A percentile compares a stretch with the other conserved stretches of the same genome.
Evolutionary conservation across 129 eudicot genomes (phyloP).

Genomic region (Flaveria trinervia): DNA sequence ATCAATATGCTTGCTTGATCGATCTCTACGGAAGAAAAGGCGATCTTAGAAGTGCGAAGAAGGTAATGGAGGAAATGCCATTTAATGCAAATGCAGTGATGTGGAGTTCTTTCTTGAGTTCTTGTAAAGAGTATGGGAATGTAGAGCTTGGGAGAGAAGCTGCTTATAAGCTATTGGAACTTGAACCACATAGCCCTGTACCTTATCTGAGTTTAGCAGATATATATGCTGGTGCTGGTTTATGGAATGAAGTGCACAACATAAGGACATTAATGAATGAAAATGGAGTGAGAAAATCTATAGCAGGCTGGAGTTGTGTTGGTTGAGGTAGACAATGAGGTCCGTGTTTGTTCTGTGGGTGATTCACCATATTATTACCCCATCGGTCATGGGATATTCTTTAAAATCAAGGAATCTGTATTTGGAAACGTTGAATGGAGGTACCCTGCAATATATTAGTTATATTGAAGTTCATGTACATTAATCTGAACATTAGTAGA

Average conservation of each 20-base stretch:
- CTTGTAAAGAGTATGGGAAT: constrained; percentile 50
- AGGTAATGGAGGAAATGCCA: constrained; percentile 50
- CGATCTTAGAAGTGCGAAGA: constrained; percentile 39
- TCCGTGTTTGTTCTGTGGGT: constrained; percentile 31
- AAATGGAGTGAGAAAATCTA: constrained; percentile 35
- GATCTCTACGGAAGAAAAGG: constrained; percentile 54
- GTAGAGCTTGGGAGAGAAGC: constrained; percentile 48
- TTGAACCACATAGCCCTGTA: constrained; percentile 45
- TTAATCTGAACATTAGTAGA: too few species aligned
- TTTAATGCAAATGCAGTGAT: constrained; percentile 43
- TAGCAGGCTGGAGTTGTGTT: constrained; percentile 46
- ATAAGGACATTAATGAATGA: constrained; percentile 44
- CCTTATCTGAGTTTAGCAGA: constrained; percentile 42
- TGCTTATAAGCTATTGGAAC: constrained; percentile 39
- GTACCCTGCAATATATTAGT: background rate
- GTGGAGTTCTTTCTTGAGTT: constrained; percentile 52
- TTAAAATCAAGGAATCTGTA: constrained; percentile 31
- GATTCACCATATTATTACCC: constrained; percentile 18
- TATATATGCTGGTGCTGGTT: constrained; percentile 49
- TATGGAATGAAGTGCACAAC: constrained; percentile 40
- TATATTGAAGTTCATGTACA: background rate
- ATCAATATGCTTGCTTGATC: constrained; percentile 54
- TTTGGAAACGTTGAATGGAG: constrained; percentile 27
- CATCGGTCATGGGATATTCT: constrained; percentile 9
- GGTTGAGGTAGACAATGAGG: constrained; percentile 40